Base-by-base conservation (phyloP, 2,329 filamentous ascomycete species). In the Thelonectria olida region DNA sequence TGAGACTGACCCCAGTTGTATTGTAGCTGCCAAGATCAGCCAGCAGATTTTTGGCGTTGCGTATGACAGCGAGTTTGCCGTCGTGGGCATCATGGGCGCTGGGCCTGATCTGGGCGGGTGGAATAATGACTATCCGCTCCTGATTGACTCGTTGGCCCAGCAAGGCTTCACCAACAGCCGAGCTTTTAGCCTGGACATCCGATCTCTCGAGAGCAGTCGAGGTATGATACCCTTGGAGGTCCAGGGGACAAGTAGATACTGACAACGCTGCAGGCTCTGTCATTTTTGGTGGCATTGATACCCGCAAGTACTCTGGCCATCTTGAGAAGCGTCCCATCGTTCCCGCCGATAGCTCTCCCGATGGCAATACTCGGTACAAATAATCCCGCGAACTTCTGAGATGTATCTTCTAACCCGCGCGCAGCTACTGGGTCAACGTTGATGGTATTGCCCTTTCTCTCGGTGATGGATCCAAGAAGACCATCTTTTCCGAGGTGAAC, bases 221-320 rank as follows among this genome's bases (percentile, higher is more conserved):
- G 75, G 72, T 63, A 34, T 48, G 48, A 34, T 20, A n/a, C 5
- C 1, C 7, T 17, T 12, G 2, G 2, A 17, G 8, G 23, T 25
- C 19, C 19, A 48, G 4, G 54, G 34, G 28, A 15, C 4, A 22
- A 27, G 1, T 15, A 63, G 63, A 72, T 41, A 73, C 74, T 10
- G 74, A n/a, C n/a, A n/a, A n/a, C n/a, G n/a, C n/a, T n/a, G n/a
- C n/a, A n/a, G n/a, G n/a, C n/a, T n/a, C n/a, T n/a, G n/a, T 75
- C 20, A 71, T 88, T 20, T 88, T 87, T 49, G 86, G 86, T 19
- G 86, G 86, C 17, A 79, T 88, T 49, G 84, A 88, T 66, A 83
- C 78, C 4, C 81, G 76, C 54, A 88, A 87, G 69, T 88, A 81
- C 67, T 75, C 76, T 2, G 88, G 87, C 17, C 70, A 73, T 4